Evolutionary conservation across 2,329 filamentous ascomycete species (phyloP), one percentile per base, ranked within the genome.

Genomic region (Fusarium napiforme): DNA sequence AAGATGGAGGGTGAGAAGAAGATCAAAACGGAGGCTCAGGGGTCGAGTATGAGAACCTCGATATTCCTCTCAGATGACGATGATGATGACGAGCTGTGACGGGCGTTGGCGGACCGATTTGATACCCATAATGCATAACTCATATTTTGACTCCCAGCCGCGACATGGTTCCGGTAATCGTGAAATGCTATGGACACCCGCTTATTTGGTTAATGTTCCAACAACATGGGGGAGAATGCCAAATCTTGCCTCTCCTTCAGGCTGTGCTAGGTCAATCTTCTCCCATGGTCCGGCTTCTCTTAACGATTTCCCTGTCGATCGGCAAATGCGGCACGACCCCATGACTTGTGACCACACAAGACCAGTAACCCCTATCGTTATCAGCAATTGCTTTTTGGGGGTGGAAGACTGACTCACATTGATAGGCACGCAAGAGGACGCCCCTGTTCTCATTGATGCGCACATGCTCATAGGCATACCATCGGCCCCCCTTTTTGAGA

Each of bases 401-500:
- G 4, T 7, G 37, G 36, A 49, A 39, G 19, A 26, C 32, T 58
- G 34, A 83, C 87, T 82, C 75, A 88, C 88, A 81, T 76, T 90
- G 88, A 78, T 89, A 90, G 21, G 82, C 59, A 18, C 75, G 69
- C 75, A 89, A 82, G 30, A 80, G 77, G 75, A 82, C 81, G 10
- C 83, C 83, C 15, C 81, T 82, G 9, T 79, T 74, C 47, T 81
- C 40, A 37, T 46, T 80, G 56, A 79, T 80, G 61, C 79, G 78
- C 43, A 92, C 88, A 75, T 92, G 90, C 82, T 92, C 90, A 73
- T 87, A 91, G 2, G 89, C 85, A 69, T 90, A 89, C 89, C 89
- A 91, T 42, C 86, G 82, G 0, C 90, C 90, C 9, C 90, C 90
- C 9, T 87, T 86, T 80, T 89, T 91, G 67, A 92, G 82, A 59